These are phyloP conservation scores for Macadamia tetraphylla DNA, from an alignment of 164 flowering plant species.

Conservation along the genomic window DNA sequence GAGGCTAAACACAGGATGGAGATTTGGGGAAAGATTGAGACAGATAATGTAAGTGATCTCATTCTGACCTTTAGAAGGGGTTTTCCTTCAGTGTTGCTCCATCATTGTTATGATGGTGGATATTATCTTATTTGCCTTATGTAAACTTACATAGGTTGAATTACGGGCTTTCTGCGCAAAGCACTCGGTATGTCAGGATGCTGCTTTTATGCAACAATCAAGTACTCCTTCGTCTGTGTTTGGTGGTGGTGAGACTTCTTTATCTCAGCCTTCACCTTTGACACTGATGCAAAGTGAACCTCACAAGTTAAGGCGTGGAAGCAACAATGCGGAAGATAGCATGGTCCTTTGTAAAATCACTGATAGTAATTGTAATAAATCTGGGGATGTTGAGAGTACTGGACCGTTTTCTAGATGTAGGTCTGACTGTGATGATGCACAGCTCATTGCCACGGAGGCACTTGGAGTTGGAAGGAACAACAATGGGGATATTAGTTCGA, in stretches of 20 bases:
- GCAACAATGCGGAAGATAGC: constrained; percentile 36
- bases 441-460: constrained; percentile 16
- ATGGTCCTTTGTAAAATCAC: constrained; percentile 16
- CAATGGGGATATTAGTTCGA: constrained; percentile 25
- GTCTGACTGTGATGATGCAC: constrained; percentile 28
- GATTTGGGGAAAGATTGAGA: constrained; percentile 84
- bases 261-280: constrained; percentile 21
- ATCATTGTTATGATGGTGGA: not conserved
- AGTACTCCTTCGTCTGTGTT: constrained; percentile 16
- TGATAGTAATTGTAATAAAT: constrained; percentile 20
- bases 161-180: constrained; percentile 84
- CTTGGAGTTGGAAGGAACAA: constrained; percentile 17
- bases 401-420: constrained; percentile 14
- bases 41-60: constrained; percentile 52
- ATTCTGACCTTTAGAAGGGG: not conserved
- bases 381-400: constrained; percentile 21
- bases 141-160: constrained; percentile 51
- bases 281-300: constrained; percentile 18
- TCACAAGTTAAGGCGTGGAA: constrained; percentile 32
- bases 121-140: not conserved
- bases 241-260: constrained; percentile 25
- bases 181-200: constrained; percentile 55
- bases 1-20: constrained; percentile 87
- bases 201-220: constrained; percentile 12
- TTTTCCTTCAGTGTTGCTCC: not conserved